These are phyloP conservation scores for Nannizzia gypsea DNA, from an alignment of 2,329 filamentous ascomycete genomes.

Conservation along the genomic window DNA sequence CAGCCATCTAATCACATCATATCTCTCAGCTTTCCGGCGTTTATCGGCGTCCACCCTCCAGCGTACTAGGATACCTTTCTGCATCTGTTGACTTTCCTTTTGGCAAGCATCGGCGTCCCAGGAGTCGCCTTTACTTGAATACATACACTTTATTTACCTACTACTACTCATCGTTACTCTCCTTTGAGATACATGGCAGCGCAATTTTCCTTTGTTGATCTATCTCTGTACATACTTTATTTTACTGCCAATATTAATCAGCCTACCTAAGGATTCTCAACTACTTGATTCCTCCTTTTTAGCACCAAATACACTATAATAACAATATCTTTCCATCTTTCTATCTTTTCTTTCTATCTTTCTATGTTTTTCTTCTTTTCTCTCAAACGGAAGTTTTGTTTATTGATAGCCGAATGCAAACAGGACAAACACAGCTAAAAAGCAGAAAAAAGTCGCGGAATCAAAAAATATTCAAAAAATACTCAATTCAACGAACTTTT, in stretches of 20 bases:
- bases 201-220: background rate
- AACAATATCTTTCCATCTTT: background rate
- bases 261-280: no score
- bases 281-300: no score
- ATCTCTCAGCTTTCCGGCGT: background rate
- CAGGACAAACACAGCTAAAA: background rate
- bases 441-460: background rate
- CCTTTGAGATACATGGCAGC: background rate
- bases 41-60: background rate
- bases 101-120: slow-evolving; percentile 3
- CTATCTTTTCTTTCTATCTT: background rate
- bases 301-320: no score
- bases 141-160: no score
- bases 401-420: background rate
- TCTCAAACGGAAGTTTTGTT: background rate
- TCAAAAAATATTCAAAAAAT: background rate
- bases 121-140: slow-evolving; percentile 4
- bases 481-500: background rate
- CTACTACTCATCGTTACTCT: background rate
- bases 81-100: background rate
- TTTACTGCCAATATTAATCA: no score
- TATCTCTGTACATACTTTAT: background rate
- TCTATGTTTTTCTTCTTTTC: no score
- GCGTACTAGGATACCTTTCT: background rate
- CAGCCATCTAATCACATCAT: background rate